A percentile compares a stretch with the other conserved stretches of the same genome.
phyloP scores from a whole-genome alignment of 176 grass and related monocot genomes.

The Ensete ventricosum region DNA sequence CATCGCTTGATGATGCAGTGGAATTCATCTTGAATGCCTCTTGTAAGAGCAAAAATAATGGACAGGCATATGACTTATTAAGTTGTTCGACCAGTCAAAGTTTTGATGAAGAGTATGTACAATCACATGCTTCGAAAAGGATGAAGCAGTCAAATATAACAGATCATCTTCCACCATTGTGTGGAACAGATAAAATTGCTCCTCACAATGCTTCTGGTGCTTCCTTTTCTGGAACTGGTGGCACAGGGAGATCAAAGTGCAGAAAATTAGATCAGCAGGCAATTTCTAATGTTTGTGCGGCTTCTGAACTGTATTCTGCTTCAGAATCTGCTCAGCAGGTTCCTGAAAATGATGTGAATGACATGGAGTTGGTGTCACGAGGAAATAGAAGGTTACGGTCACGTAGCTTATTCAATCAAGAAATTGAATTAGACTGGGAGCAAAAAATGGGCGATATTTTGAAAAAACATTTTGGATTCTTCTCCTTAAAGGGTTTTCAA shows the following conservation, averaged over 20 bases:
- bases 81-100: not conserved
- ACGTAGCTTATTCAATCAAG: not conserved
- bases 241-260: not conserved
- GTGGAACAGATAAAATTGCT: constrained; percentile 14
- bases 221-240: constrained; percentile 29
- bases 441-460: constrained; percentile 36
- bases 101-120: not conserved
- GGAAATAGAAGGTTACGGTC: constrained; percentile 8
- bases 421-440: constrained; percentile 13
- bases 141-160: constrained; percentile 63
- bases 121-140: not conserved
- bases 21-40: constrained; percentile 50
- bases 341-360: not conserved
- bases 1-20: constrained; percentile 40
- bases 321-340: constrained; percentile 7
- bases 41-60: not conserved
- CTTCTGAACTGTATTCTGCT: not conserved
- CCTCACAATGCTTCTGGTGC: constrained; percentile 3
- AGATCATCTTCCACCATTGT: constrained; percentile 30
- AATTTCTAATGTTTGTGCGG: not conserved
- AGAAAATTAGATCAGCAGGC: not conserved
- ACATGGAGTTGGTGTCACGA: not conserved
- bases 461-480: constrained; percentile 62
- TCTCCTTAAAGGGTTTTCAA: constrained; percentile 64
- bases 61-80: not conserved